phyloP scores from a whole-genome alignment of 345 rosid species.

The Eucalyptus pumila region DNA sequence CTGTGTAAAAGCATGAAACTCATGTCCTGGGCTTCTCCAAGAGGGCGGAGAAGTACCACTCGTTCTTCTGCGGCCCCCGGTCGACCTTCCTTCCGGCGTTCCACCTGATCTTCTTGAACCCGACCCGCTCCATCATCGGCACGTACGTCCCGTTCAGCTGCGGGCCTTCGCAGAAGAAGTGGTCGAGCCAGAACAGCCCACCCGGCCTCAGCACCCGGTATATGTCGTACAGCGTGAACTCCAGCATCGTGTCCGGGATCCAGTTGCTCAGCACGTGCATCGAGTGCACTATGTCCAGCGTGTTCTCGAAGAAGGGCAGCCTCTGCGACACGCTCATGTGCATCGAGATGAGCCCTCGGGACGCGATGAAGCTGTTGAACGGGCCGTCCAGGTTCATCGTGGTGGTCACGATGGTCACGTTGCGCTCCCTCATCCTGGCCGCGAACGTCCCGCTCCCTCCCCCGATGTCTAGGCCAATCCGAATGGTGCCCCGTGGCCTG shows the following conservation, averaged over 20 bases:
- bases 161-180: constrained; percentile 30
- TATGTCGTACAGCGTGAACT: constrained; percentile 28
- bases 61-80: constrained; percentile 4
- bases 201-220: constrained; percentile 45
- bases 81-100: constrained; percentile 24
- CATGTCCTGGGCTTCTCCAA: constrained; percentile 34
- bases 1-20: background rate
- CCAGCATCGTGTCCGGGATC: constrained; percentile 35
- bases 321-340: constrained; percentile 31
- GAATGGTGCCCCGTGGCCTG: constrained; percentile 9
- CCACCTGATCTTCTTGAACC: constrained; percentile 38
- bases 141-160: constrained; percentile 34
- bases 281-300: constrained; percentile 41
- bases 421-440: constrained; percentile 46
- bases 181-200: constrained; percentile 46
- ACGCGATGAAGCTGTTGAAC: constrained; percentile 39
- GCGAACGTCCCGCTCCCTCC: constrained; percentile 39
- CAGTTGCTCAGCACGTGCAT: constrained; percentile 36
- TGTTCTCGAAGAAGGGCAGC: constrained; percentile 48
- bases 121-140: constrained; percentile 16
- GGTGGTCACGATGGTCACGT: constrained; percentile 28
- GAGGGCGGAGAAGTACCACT: constrained; percentile 38
- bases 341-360: constrained; percentile 31
- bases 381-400: constrained; percentile 45
- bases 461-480: constrained; percentile 44